Evolutionary conservation across 2,329 filamentous ascomycete genomes (phyloP).

Genomic region (Pezicula radicicola): DNA sequence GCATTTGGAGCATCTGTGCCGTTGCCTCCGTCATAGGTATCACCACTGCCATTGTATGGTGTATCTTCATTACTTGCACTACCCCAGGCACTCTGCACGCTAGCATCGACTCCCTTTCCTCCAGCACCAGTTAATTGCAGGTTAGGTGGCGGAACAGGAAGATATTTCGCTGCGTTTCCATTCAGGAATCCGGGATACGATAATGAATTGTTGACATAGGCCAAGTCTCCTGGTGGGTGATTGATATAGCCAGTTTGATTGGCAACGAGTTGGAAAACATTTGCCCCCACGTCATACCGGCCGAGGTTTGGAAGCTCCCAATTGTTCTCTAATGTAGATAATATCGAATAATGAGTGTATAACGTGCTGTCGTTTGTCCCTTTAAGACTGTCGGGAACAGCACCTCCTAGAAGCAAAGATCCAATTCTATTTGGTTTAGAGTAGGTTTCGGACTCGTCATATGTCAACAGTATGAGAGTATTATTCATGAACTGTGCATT

Average conservation of each 20-base stretch:
- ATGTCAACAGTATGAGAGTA: slow-evolving; percentile 55
- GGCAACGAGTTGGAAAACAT: slow-evolving; percentile 29
- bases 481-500: slow-evolving; percentile 48
- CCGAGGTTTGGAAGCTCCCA: slow-evolving; percentile 40
- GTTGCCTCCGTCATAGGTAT: slow-evolving; percentile 37
- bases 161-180: slow-evolving; percentile 22
- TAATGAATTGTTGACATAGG: slow-evolving; percentile 39
- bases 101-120: slow-evolving; percentile 34
- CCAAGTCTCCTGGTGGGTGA: slow-evolving; percentile 26
- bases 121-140: slow-evolving; percentile 40
- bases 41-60: slow-evolving; percentile 44
- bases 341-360: slow-evolving; percentile 42
- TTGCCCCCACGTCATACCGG: slow-evolving; percentile 39
- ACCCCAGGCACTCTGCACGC: slow-evolving; percentile 31
- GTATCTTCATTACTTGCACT: slow-evolving; percentile 23
- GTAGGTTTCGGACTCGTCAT: slow-evolving; percentile 55
- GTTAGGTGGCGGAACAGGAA: slow-evolving; percentile 38
- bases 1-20: slow-evolving; percentile 24
- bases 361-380: slow-evolving; percentile 50
- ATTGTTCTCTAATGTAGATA: slow-evolving; percentile 39
- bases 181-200: slow-evolving; percentile 41
- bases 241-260: slow-evolving; percentile 25
- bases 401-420: slow-evolving; percentile 51
- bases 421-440: slow-evolving; percentile 49
- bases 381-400: slow-evolving; percentile 41